A percentile compares a stretch with the other conserved stretches of the same genome.
These are phyloP conservation scores for Phialophora expanda DNA, from an alignment of 2,329 filamentous ascomycete species.

Conservation along the genomic window DNA sequence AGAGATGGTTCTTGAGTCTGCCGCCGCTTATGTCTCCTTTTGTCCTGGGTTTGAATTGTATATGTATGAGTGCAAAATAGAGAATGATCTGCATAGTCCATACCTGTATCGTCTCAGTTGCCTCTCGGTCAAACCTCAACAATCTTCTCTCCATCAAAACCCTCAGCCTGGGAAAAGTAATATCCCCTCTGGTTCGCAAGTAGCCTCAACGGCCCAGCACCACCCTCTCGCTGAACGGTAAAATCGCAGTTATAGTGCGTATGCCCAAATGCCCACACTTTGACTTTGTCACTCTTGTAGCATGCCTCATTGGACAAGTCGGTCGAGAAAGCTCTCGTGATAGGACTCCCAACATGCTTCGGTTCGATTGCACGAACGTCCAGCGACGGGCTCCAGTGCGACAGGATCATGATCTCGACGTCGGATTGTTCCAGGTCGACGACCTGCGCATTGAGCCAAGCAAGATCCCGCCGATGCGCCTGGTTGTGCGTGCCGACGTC, in stretches of 20 bases:
- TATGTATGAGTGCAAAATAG: no score
- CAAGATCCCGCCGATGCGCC: conserved; percentile 45
- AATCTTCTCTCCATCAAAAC: conserved; percentile 43
- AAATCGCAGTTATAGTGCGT: conserved; percentile 56
- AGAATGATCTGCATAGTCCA: no score
- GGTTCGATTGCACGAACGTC: conserved; percentile 43
- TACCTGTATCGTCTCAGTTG: neutral
- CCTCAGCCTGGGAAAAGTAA: conserved; percentile 42
- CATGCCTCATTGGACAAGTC: conserved; percentile 43
- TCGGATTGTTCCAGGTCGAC: conserved; percentile 9
- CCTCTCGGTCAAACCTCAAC: neutral
- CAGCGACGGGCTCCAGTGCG: conserved; percentile 47
- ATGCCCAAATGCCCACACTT: conserved; percentile 57
- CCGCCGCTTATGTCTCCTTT: no score
- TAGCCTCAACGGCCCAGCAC: conserved; percentile 40
- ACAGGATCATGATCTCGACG: conserved; percentile 45
- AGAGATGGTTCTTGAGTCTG: no score
- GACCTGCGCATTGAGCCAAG: conserved; percentile 50
- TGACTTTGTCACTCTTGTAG: conserved; percentile 42
- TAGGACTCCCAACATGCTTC: conserved; percentile 43
- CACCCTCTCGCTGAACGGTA: conserved; percentile 38
- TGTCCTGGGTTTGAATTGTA: no score
- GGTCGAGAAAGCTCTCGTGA: conserved; percentile 48
- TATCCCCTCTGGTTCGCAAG: conserved; percentile 52
- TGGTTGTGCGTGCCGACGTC: conserved; percentile 43